Evolutionary conservation across 495 filamentous ascomycete species (phyloP).

Genomic region (Penicillium daleae): DNA sequence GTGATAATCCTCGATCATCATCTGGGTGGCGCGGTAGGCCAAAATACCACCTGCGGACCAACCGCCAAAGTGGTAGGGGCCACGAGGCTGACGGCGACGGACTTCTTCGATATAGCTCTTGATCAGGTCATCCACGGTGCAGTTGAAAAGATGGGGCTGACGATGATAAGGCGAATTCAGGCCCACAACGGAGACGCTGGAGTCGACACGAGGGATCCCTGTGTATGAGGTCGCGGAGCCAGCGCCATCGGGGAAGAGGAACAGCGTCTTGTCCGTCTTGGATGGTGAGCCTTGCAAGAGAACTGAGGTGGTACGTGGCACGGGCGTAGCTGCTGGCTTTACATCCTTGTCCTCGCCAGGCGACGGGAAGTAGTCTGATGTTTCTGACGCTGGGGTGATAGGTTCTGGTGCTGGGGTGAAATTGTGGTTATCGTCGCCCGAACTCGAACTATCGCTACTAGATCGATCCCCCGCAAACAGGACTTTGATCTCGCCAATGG

Average conservation of each 20-base stretch:
- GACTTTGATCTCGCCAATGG: slow-evolving; percentile 2
- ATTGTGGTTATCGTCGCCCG: background rate
- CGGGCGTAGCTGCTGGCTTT: background rate
- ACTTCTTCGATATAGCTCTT: background rate
- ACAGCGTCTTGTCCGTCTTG: background rate
- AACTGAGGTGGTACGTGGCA: background rate
- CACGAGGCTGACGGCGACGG: background rate
- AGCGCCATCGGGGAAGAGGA: slow-evolving; percentile 13
- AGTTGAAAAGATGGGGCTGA: background rate
- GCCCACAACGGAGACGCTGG: background rate
- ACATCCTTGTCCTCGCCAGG: background rate
- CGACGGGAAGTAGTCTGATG: background rate
- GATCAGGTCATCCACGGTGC: background rate
- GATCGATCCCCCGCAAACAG: background rate
- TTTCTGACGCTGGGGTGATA: background rate
- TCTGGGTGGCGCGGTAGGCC: background rate
- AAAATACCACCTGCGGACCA: slow-evolving; percentile 1
- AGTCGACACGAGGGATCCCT: background rate
- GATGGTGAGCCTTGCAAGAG: background rate
- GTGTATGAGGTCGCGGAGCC: slow-evolving; percentile 1
- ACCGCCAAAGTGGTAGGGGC: background rate
- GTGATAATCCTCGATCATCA: background rate
- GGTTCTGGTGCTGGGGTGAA: background rate
- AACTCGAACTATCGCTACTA: background rate
- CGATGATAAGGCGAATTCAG: slow-evolving; percentile 1